Evolutionary conservation across 371 early-diverging fungal genomes (phyloP), one percentile per base, ranked within the genome.

Genomic region (Mucor sp.): DNA sequence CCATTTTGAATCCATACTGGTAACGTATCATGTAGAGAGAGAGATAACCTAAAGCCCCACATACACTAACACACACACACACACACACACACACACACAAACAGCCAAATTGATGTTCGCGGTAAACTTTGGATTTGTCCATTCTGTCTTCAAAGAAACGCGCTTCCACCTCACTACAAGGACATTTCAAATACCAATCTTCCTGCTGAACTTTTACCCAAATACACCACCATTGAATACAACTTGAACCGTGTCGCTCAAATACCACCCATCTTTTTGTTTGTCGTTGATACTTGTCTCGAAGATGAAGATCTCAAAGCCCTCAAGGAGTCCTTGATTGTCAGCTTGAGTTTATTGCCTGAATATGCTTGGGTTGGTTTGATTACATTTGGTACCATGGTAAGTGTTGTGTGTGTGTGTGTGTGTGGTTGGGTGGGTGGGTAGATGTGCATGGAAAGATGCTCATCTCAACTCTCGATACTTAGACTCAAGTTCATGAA

Each of bases 301-400:
- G 90, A 94, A 62, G 98, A 98, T 63, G 94, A 94, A 14, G 99
- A 99, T 78, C 89, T 99, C 64, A 93, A 95, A 81, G 95, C 99
- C 3, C 83, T 99, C 50, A 98, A 95, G 76, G 97, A 99, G 63
- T 88, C 97, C 12, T 78, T 99, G 50, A 91, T 96, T 37, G 91
- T 94, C 55, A 90, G 94, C 63, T 80, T 99, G 71, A 94, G 93
- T 68, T 80, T 96, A 70, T 72, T 99, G 21, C 99, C 99, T 21
- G 93, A 92, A 11, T 91, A 97, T 75, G 94, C 98, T 35, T 87
- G 96, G 67, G 96, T 99, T 63, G 99, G 99, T 60, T 85, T 99
- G 71, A 93, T 99, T 50, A 97, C 97, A 44, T 99, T 87, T 80
- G 99, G 99, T 28, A 99, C 99, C 8, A 99, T 99, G 97, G 97